These are phyloP conservation scores for Phytopythium sindhum DNA, from an alignment of 352 stramenopile genomes.

Conservation along the genomic window DNA sequence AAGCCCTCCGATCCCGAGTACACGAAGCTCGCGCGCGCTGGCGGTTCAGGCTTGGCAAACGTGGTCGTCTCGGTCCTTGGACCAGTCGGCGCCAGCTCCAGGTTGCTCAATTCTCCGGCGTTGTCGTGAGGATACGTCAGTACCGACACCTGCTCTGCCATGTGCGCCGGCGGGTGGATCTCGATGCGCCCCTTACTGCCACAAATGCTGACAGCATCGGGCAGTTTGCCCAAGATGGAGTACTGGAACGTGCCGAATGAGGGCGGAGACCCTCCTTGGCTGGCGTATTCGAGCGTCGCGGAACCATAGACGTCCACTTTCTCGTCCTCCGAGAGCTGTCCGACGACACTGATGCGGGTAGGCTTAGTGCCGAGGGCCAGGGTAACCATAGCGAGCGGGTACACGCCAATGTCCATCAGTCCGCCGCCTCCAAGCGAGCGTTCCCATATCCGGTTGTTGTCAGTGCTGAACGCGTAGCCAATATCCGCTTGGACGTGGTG, in stretches of 20 bases:
- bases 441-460: slow-evolving; percentile 67
- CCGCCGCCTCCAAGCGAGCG: slow-evolving; percentile 58
- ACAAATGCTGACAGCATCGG: slow-evolving; percentile 73
- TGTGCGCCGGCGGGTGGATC: slow-evolving; percentile 58
- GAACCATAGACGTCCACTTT: slow-evolving; percentile 54
- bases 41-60: slow-evolving; percentile 41
- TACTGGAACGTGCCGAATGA: slow-evolving; percentile 57
- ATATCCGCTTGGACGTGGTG: slow-evolving; percentile 39
- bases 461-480: slow-evolving; percentile 11
- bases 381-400: slow-evolving; percentile 70
- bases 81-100: not conserved
- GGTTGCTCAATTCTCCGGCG: slow-evolving; percentile 19
- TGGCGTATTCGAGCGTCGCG: slow-evolving; percentile 48
- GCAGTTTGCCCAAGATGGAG: slow-evolving; percentile 47
- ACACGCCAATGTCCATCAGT: slow-evolving; percentile 76
- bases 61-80: not conserved
- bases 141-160: slow-evolving; percentile 43
- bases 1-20: slow-evolving; percentile 57
- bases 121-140: slow-evolving; percentile 23
- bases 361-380: slow-evolving; percentile 53
- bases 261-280: slow-evolving; percentile 10
- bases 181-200: slow-evolving; percentile 67
- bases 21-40: slow-evolving; percentile 44
- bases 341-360: slow-evolving; percentile 38
- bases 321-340: slow-evolving; percentile 39